Evolutionary conservation across 2,329 filamentous ascomycete species (phyloP).

Genomic region (Clonostachys solani): DNA sequence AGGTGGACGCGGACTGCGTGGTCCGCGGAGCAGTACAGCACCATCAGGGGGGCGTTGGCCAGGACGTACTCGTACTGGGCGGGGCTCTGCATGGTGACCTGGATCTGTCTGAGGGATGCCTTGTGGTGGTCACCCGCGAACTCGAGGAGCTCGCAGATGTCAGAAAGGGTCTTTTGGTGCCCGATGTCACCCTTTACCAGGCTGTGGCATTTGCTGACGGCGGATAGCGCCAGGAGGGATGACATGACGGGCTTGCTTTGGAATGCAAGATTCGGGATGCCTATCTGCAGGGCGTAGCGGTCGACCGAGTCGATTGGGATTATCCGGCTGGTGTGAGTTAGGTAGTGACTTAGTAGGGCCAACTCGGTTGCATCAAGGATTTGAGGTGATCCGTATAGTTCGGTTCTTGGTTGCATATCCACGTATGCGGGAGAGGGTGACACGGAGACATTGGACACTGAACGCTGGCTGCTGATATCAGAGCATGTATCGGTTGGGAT

Average conservation of each 20-base stretch:
- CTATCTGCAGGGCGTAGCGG: constrained; percentile 30
- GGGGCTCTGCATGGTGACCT: constrained; percentile 18
- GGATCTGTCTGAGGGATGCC: constrained; percentile 28
- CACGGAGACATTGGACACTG: too few species aligned
- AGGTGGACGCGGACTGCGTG: constrained; percentile 1
- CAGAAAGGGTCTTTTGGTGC: background rate
- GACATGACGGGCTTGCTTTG: constrained; percentile 30
- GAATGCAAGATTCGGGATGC: constrained; percentile 35
- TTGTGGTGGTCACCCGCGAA: constrained; percentile 30
- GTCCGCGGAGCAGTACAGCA: constrained; percentile 1
- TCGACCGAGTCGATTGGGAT: constrained; percentile 29
- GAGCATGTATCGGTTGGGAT: too few species aligned
- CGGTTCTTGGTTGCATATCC: too few species aligned
- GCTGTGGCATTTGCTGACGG: constrained; percentile 31
- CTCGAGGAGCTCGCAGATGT: constrained; percentile 9
- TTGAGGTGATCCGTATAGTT: too few species aligned
- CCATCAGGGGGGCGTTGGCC: constrained; percentile 12
- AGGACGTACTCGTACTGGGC: constrained; percentile 26
- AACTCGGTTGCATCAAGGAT: too few species aligned
- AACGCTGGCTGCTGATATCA: too few species aligned
- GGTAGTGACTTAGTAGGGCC: constrained; percentile 29
- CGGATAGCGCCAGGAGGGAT: constrained; percentile 33
- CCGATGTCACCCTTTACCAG: constrained; percentile 8
- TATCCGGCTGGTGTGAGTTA: constrained; percentile 31
- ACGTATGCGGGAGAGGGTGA: too few species aligned